phyloP scores from a whole-genome alignment of 1,284 basidiomycete genomes.

The Trametes sp. region DNA sequence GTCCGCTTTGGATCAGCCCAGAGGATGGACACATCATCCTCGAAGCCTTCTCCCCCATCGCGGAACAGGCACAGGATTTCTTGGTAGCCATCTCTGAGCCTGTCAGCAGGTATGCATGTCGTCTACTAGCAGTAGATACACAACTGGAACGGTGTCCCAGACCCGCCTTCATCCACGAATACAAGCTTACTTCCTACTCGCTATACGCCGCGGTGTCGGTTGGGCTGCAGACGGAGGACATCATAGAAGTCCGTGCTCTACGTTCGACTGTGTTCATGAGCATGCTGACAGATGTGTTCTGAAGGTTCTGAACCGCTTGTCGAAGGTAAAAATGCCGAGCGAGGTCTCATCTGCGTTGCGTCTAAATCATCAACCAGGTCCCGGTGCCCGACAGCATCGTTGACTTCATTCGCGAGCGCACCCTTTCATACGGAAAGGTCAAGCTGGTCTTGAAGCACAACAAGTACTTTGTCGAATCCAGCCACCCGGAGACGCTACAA shows the following conservation, averaged over 20 bases:
- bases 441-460: constrained; percentile 97
- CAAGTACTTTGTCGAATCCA: constrained; percentile 94
- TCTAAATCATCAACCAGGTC: constrained; percentile 57
- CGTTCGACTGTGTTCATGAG: constrained; percentile 21
- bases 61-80: constrained; percentile 98
- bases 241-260: constrained; percentile 85
- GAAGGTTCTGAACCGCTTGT: constrained; percentile 85
- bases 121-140: constrained; percentile 39
- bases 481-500: constrained; percentile 91
- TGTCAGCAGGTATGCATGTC: constrained; percentile 86
- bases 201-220: constrained; percentile 99
- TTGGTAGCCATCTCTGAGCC: constrained; percentile 98
- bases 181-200: constrained; percentile 97
- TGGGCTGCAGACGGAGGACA: constrained; percentile 96
- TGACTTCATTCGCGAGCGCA: constrained; percentile 88
- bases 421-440: constrained; percentile 95
- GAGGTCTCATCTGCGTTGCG: not conserved
- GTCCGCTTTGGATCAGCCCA: constrained; percentile 95
- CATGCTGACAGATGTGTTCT: constrained; percentile 33
- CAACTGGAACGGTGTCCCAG: constrained; percentile 52
- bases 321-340: constrained; percentile 69
- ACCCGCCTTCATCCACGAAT: constrained; percentile 98
- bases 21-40: constrained; percentile 95
- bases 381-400: constrained; percentile 88
- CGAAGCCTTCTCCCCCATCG: constrained; percentile 96